Evolutionary conservation across 2,329 filamentous ascomycete genomes (phyloP).

Genomic region (Bipolaris cookei): DNA sequence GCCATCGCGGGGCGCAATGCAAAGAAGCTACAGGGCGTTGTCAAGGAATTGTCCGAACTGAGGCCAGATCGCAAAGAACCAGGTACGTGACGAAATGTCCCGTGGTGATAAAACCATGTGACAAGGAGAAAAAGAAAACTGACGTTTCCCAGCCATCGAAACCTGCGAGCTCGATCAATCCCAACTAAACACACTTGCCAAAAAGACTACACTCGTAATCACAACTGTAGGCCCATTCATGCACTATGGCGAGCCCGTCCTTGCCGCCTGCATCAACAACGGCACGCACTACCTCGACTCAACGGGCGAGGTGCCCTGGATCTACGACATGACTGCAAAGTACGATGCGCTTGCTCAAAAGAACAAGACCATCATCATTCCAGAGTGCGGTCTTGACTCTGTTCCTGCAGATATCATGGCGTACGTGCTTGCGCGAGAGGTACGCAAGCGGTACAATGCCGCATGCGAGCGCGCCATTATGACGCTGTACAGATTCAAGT

Average conservation of each 20-base stretch:
- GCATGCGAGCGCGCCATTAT: constrained; percentile 60
- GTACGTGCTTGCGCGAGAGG: constrained; percentile 59
- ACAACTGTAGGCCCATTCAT: constrained; percentile 69
- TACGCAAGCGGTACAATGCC: constrained; percentile 59
- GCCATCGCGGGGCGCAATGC: constrained; percentile 84
- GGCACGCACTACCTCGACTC: constrained; percentile 73
- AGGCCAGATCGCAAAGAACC: constrained; percentile 75
- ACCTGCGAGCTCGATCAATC: constrained; percentile 52
- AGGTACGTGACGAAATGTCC: constrained; percentile 55
- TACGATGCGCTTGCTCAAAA: constrained; percentile 65
- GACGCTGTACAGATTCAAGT: constrained; percentile 61
- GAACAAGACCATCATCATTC: constrained; percentile 66
- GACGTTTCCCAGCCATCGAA: constrained; percentile 47
- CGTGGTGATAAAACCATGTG: neutral
- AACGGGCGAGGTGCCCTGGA: constrained; percentile 70
- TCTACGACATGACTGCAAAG: constrained; percentile 66
- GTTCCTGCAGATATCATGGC: constrained; percentile 66
- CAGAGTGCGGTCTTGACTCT: constrained; percentile 66
- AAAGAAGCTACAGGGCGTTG: constrained; percentile 73
- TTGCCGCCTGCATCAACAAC: constrained; percentile 68
- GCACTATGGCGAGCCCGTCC: constrained; percentile 67
- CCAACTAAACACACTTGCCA: constrained; percentile 59
- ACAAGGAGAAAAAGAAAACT: neutral
- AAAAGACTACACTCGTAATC: constrained; percentile 64
- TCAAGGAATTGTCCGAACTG: constrained; percentile 68